Base-by-base conservation (phyloP, 345 rosid genomes). In the Luvunga scandens region DNA sequence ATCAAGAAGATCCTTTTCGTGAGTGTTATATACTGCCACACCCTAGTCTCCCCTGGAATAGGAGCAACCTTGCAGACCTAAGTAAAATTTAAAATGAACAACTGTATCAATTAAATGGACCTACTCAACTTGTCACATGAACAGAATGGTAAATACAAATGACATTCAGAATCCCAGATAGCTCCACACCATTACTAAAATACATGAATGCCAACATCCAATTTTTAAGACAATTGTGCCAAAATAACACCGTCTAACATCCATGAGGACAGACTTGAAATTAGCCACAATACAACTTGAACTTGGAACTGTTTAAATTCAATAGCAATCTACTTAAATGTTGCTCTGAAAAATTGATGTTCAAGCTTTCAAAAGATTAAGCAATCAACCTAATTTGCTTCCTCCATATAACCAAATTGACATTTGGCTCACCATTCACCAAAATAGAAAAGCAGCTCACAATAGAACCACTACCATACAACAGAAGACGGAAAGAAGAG, bases 41-140 rank as follows among this genome's bases (percentile, higher is more conserved):
- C 98, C 84, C 94, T 94, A 9, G 99, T 96, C 87, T 96, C 99
- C 73, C 98, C 99, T 0, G 99, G 99, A 79, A 96, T 94, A 30
- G 99, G 98, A 83, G 99, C 99, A 77, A 92, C 99, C 86, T 91
- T 96, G 90, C 99, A 94, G 75, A 96, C 98, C 99, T 95, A 16
- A 45, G 56, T 25, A 3, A 60, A 30, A 8, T 70, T 2, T 24
- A 13, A 81, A 75, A 60, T n/a, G 8, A 8, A 66, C 62, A 56
- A 56, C 53, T 50, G n/a, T 28, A 53, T 77, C 62, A 66, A 53
- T 67, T 63, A 38, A 60, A 30, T 10, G 63, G 34, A 60, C 48
- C 60, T 2, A 55, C 30, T 13, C 7, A 71, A 24, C 21, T 53
- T 62, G 28, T 65, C 13, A 12, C 28, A 48, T 28, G 64, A 56